Evolutionary conservation across 1,284 basidiomycete species (phyloP), one percentile per base, ranked within the genome.

Genomic region (Moesziomyces aphidis): DNA sequence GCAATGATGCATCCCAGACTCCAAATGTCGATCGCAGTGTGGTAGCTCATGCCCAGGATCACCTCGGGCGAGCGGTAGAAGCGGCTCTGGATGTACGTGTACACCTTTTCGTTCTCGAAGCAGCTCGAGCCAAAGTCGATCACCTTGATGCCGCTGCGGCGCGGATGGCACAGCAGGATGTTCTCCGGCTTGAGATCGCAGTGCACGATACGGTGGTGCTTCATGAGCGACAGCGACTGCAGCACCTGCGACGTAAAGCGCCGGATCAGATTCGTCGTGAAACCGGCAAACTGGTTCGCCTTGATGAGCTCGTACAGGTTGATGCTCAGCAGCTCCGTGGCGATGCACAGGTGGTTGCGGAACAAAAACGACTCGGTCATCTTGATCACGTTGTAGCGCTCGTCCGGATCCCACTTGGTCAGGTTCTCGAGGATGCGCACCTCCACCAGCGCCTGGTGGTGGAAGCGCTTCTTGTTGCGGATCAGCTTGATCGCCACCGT

Each of bases 151-250:
- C 91, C 94, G 80, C 94, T 97, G 88, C 95, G 97, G 13, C 93
- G 91, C 17, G 97, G 97, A 85, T 99, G 96, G 58, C 91, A 91
- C 51, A 99, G 88, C 7, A 99, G 87, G 48, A 99, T 94, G 81
- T 99, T 99, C 93, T 99, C 97, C 19, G 97, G 97, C 86, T 99
- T 99, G 75, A 99, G 87, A 86, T 99, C 97, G 81, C 97, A 99
- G 85, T 99, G 97, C n/a, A 99, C 97, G 68, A 99, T 94, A 52
- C 93, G 91, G 86, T 98, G 95, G 75, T 96, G 93, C 28, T 95
- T 90, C 92, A 99, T 95, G 58, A 99, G 87, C 46, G 91, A 90
- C 39, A 99, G 88, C 4, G 94, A 95, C 83, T 92, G 87, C 39
- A 99, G 88, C 90, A 98, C 96, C 86, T 99, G 97, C 66, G 89